A percentile compares a stretch with the other conserved stretches of the same genome.
phyloP scores from a whole-genome alignment of 2,329 filamentous ascomycete species.

The Phyllosticta citrichinensis region DNA sequence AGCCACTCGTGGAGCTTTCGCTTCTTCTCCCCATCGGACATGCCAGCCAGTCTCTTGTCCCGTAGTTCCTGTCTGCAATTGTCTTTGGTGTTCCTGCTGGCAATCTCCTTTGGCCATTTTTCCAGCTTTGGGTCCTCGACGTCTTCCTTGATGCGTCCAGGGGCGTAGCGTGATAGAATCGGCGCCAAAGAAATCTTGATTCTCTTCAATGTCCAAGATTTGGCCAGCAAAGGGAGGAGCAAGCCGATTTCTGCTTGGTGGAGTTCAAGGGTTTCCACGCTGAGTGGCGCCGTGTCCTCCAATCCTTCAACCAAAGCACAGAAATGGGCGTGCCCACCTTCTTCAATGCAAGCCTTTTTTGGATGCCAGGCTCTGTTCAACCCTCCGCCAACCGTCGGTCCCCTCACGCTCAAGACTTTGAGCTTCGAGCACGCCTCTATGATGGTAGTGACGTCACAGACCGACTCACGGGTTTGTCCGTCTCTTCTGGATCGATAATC shows the following conservation, averaged over 20 bases:
- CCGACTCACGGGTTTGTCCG: background rate
- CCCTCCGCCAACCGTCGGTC: background rate
- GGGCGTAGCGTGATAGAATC: background rate
- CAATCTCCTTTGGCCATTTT: background rate
- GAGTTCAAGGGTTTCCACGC: background rate
- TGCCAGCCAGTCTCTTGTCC: slow-evolving; percentile 14
- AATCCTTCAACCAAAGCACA: background rate
- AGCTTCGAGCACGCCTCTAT: background rate
- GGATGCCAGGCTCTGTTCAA: background rate
- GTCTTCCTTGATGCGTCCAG: slow-evolving; percentile 10
- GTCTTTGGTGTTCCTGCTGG: background rate
- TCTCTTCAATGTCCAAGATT: background rate
- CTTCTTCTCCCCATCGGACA: slow-evolving; percentile 23
- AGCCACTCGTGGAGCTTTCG: background rate
- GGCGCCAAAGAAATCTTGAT: slow-evolving; percentile 3
- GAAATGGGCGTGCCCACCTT: slow-evolving; percentile 5
- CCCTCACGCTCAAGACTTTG: slow-evolving; percentile 1
- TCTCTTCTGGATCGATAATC: background rate
- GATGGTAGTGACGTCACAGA: background rate
- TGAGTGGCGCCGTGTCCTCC: background rate
- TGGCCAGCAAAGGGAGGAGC: background rate
- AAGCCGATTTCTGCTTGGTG: slow-evolving; percentile 2
- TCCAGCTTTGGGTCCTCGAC: background rate
- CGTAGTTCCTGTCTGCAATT: slow-evolving; percentile 16
- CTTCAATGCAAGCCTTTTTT: background rate